Evolutionary conservation across 805 yeast genomes (phyloP).

Genomic region (Maudiozyma barnettii): DNA sequence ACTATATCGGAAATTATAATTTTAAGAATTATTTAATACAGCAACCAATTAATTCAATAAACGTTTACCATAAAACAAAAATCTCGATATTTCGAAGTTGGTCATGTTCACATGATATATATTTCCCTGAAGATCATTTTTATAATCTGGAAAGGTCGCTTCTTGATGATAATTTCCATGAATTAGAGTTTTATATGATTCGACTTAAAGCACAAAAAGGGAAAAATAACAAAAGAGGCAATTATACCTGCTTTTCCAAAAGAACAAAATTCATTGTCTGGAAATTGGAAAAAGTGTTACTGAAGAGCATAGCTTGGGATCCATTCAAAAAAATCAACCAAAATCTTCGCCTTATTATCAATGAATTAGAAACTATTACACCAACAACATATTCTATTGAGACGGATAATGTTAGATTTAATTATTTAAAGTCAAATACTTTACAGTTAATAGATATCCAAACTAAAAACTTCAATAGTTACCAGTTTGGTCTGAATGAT

Average conservation of each 20-base stretch:
- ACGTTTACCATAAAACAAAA: too few relatives aligned
- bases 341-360: not conserved
- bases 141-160: not conserved
- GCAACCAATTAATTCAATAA: too few relatives aligned
- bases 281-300: constrained; percentile 9
- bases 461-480: constrained; percentile 6
- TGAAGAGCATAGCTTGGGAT: constrained; percentile 14
- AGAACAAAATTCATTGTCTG: constrained; percentile 4
- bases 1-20: too few relatives aligned
- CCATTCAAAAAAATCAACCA: constrained; percentile 8
- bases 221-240: not conserved
- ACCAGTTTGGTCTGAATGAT: constrained; percentile 1
- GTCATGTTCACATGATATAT: too few relatives aligned
- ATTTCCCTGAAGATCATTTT: not conserved
- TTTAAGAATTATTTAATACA: too few relatives aligned
- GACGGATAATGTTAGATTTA: constrained; percentile 1
- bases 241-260: too few relatives aligned
- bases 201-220: not conserved
- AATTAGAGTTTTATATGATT: constrained; percentile 15
- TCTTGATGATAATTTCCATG: constrained; percentile 11
- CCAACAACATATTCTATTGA: not conserved
- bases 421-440: constrained; percentile 1
- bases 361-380: not conserved
- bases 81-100: too few relatives aligned
- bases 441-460: constrained; percentile 11